Evolutionary conservation across 805 yeast genomes (phyloP).

Genomic region (Candida sakaeoensis): DNA sequence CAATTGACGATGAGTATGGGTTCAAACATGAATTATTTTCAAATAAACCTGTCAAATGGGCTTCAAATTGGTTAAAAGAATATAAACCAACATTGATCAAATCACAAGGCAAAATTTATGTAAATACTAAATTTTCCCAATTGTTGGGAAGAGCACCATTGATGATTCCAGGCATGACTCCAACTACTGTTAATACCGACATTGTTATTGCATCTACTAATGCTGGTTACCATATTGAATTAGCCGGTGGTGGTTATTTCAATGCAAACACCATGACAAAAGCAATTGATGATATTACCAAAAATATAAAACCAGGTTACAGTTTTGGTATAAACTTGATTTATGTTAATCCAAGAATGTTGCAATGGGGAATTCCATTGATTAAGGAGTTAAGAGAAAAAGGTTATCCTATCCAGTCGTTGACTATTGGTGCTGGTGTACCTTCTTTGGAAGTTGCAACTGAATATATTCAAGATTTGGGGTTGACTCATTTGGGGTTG

Average conservation of each 20-base stretch:
- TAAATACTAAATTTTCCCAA: conserved; percentile 91
- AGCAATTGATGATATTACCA: conserved; percentile 74
- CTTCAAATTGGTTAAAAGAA: conserved; percentile 87
- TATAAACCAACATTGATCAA: conserved; percentile 82
- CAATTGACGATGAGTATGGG: conserved; percentile 81
- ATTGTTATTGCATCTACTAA: conserved; percentile 91
- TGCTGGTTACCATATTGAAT: conserved; percentile 95
- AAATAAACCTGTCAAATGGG: conserved; percentile 65
- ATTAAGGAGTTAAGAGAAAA: conserved; percentile 81
- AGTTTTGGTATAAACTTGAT: conserved; percentile 91
- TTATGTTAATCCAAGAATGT: conserved; percentile 95
- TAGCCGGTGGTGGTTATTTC: conserved; percentile 99
- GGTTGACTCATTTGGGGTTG: conserved; percentile 89
- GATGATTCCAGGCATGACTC: conserved; percentile 99
- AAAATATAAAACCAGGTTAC: conserved; percentile 69
- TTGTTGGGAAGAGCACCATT: conserved; percentile 92
- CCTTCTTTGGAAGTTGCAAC: conserved; percentile 96
- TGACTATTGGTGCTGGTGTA: conserved; percentile 99
- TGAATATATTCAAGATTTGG: conserved; percentile 90
- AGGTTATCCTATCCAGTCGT: conserved; percentile 94
- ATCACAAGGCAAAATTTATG: conserved; percentile 73
- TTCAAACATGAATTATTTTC: conserved; percentile 94
- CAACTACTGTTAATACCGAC: conserved; percentile 92
- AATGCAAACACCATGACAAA: conserved; percentile 61
- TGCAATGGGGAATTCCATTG: conserved; percentile 98